These are phyloP conservation scores for Pterula multifida DNA, from an alignment of 1,284 basidiomycete species.

Conservation along the genomic window DNA sequence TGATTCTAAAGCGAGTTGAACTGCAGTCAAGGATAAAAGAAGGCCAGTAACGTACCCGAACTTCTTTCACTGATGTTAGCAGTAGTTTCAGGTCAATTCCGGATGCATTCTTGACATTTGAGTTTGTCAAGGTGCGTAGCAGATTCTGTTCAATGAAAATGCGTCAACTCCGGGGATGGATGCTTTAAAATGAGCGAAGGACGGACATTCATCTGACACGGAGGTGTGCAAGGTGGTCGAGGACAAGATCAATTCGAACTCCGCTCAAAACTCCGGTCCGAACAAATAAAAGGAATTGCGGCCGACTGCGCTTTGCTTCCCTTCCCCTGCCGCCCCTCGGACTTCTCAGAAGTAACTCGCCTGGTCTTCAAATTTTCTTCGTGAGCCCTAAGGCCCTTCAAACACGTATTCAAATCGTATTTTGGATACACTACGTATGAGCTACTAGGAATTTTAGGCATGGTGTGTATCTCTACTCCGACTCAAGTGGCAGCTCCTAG, in stretches of 20 bases:
- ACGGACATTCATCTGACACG: slow-evolving; percentile 28
- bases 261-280: background rate
- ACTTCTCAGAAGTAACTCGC: no score
- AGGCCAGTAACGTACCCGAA: slow-evolving; percentile 40
- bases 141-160: slow-evolving; percentile 44
- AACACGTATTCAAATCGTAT: no score
- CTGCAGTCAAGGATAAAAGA: slow-evolving; percentile 11
- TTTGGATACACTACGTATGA: no score
- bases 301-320: background rate
- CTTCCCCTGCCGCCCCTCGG: background rate
- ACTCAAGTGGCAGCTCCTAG: no score
- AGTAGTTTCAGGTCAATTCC: slow-evolving; percentile 60
- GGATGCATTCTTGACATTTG: slow-evolving; percentile 41
- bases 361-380: no score
- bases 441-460: no score
- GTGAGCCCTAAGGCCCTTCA: no score
- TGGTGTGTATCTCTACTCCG: no score
- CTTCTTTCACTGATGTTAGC: slow-evolving; percentile 63
- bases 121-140: slow-evolving; percentile 61
- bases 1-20: slow-evolving; percentile 29
- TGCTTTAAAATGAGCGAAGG: slow-evolving; percentile 10
- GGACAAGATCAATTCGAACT: slow-evolving; percentile 1
- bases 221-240: background rate
- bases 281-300: background rate
- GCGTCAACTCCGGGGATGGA: slow-evolving; percentile 11